Evolutionary conservation across 2,329 filamentous ascomycete species (phyloP).

Genomic region (Diaporthe vexans): DNA sequence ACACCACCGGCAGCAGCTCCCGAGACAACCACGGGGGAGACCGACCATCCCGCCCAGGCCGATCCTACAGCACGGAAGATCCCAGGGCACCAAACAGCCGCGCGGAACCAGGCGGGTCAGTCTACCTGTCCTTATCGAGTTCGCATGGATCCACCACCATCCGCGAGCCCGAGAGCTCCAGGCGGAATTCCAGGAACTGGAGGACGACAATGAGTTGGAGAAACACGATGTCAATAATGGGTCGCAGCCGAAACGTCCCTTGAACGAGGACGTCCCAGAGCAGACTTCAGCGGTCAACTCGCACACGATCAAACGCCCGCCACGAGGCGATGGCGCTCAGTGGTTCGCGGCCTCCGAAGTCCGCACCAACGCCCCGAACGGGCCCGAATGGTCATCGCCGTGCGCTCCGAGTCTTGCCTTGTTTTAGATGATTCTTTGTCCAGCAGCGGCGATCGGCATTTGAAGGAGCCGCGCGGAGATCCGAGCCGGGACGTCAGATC

Average conservation of each 20-base stretch:
- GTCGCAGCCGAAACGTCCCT: background rate
- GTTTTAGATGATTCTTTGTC: no score
- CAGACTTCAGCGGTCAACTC: background rate
- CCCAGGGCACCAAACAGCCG: background rate
- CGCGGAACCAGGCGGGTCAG: background rate
- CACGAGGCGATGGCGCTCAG: background rate
- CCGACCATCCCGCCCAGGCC: background rate
- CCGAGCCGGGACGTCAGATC: no score
- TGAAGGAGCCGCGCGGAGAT: no score
- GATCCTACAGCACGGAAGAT: no score
- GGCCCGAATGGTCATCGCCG: no score
- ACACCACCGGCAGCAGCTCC: background rate
- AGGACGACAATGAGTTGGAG: no score
- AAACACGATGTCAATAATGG: no score
- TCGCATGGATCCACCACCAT: background rate
- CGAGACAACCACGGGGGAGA: background rate
- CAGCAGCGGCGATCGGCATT: no score
- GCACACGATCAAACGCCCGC: background rate
- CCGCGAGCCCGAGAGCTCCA: background rate
- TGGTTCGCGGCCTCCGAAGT: no score
- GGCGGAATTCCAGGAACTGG: background rate
- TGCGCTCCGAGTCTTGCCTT: no score
- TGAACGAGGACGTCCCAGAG: no score
- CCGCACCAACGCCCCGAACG: no score
- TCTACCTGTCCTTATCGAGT: background rate